Conservation (phyloP, 345 rosid species). For the Streptanthus diversifolius region DNA sequence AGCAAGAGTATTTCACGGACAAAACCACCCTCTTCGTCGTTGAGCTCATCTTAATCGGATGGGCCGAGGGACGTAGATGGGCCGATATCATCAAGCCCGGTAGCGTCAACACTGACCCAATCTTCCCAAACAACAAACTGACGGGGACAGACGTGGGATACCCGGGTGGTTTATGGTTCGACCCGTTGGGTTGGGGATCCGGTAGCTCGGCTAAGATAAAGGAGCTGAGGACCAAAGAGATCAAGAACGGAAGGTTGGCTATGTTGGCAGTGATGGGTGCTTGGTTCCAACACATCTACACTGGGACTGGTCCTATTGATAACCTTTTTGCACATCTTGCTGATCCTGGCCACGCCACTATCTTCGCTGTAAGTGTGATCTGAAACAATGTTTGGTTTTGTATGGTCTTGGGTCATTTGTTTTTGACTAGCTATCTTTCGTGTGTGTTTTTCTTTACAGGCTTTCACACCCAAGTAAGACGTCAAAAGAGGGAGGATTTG, state of each 20-base stretch:
- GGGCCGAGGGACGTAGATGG: constrained; percentile 99
- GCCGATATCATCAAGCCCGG: constrained; percentile 96
- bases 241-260: constrained; percentile 91
- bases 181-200: constrained; percentile 92
- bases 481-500: neutral
- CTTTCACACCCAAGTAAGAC: constrained; percentile 75
- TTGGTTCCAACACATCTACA: constrained; percentile 98
- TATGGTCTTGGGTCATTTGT: neutral
- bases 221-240: constrained; percentile 95
- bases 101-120: constrained; percentile 88
- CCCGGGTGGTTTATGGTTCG: constrained; percentile 99
- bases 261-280: constrained; percentile 99
- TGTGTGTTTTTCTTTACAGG: constrained; percentile 40
- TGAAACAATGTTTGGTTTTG: neutral
- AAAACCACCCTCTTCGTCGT: constrained; percentile 78
- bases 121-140: constrained; percentile 96
- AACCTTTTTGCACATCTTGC: constrained; percentile 95
- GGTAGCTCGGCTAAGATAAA: constrained; percentile 78
- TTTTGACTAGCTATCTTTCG: neutral
- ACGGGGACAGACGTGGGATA: constrained; percentile 95
- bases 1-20: constrained; percentile 82
- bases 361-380: constrained; percentile 67
- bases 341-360: constrained; percentile 94
- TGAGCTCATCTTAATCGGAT: constrained; percentile 81
- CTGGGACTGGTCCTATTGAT: constrained; percentile 95